These are phyloP conservation scores for Cornus kousa DNA, from an alignment of 148 eudicot species.

Conservation along the genomic window DNA sequence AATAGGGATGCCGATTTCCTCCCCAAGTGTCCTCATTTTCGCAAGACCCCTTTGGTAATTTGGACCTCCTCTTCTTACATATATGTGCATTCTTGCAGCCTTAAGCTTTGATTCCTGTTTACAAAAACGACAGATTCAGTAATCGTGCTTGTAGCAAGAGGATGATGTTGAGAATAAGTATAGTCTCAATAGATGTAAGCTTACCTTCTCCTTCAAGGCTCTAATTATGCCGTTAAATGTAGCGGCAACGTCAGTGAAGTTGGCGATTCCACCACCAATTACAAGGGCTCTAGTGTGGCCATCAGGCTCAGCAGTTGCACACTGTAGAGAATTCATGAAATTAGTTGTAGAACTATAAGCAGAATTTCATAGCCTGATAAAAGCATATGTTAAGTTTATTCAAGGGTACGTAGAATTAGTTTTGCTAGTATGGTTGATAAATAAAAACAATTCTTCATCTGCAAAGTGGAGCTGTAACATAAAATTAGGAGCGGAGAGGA, in stretches of 20 bases:
- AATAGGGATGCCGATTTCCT: constrained; percentile 93
- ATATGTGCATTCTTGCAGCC: constrained; percentile 87
- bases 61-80: constrained; percentile 98
- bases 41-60: constrained; percentile 96
- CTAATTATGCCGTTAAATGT: constrained; percentile 77
- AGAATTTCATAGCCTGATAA: no score
- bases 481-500: neutral
- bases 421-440: neutral
- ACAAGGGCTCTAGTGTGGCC: constrained; percentile 88
- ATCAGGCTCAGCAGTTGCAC: constrained; percentile 97
- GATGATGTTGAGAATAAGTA: neutral
- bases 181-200: neutral
- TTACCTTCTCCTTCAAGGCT: constrained; percentile 61
- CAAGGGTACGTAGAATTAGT: no score
- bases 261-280: constrained; percentile 99
- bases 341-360: neutral
- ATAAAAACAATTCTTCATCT: neutral
- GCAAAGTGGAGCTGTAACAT: neutral
- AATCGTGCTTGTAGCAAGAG: neutral
- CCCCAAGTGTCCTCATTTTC: constrained; percentile 81
- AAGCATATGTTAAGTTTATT: no score
- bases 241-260: constrained; percentile 97
- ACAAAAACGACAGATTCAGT: neutral
- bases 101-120: constrained; percentile 74
- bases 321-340: constrained; percentile 40